Base-by-base conservation (phyloP, 495 filamentous ascomycete genomes). In the Penicillium turbatum region DNA sequence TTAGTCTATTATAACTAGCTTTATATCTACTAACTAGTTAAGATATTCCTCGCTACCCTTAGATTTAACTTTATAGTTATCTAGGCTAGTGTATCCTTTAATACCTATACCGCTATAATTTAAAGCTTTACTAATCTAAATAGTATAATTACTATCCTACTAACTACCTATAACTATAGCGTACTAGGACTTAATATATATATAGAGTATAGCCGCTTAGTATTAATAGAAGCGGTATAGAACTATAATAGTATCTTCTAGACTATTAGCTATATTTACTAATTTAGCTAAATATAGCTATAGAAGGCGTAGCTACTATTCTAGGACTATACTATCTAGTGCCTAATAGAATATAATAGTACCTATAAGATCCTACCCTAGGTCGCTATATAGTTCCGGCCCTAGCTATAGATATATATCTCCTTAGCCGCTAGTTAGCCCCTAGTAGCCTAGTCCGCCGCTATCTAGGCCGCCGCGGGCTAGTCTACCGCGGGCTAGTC, bases 291-390 rank as follows among this genome's bases (percentile, higher is more conserved):
- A 36, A 46, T n/a, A 12, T 17, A 39, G 10, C 49, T n/a, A 4
- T 49, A 60, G 44, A 42, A 38, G 13, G 46, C 44, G 4, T 61
- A 45, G 54, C 32, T 42, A 11, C 46, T 61, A 1, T 61, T 57
- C 40, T 34, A 51, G 31, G 48, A 61, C 29, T 38, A 46, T 15
- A 61, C 54, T 0, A 36, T 61, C 32, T 27, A 50, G n/a, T 53
- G 58, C 3, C 50, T 37, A 17, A 37, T 61, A 29, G 53, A 56
- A 15, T 27, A 36, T 16, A 48, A 48, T 7, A 35, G 21, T 13
- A 35, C 37, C 5, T 2, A 5, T 11, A 34, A 34, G 9, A 34
- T 34, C 5, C 10, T 34, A 6, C 31, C 31, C 10, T 10, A 34
- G 31, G 10, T 34, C 10, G 10, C 31, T 5, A 11, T 10, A 2